These are phyloP conservation scores for Diaporthe aspalathi DNA, from an alignment of 2,329 filamentous ascomycete genomes.

Conservation along the genomic window DNA sequence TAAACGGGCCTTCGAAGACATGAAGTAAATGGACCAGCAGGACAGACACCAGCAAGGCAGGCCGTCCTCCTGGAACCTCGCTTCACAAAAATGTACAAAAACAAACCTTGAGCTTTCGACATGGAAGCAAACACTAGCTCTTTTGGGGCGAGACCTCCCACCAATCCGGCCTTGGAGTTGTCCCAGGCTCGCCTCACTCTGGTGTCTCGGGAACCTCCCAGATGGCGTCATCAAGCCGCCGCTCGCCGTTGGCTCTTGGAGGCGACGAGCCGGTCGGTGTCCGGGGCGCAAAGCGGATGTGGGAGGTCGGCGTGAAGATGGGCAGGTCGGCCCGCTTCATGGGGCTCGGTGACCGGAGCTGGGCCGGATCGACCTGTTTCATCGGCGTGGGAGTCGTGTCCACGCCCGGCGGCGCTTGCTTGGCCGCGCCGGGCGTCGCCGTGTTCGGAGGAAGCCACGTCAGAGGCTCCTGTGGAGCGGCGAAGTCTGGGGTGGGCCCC, in stretches of 20 bases:
- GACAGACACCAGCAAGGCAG: neutral
- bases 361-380: conserved; percentile 13
- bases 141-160: too few species aligned
- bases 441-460: conserved; percentile 65
- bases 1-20: neutral
- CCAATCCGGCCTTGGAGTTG: neutral
- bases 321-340: conserved; percentile 53
- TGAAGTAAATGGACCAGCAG: neutral
- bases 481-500: conserved; percentile 57
- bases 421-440: conserved; percentile 45
- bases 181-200: conserved; percentile 34
- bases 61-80: neutral
- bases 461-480: conserved; percentile 54
- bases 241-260: conserved; percentile 30
- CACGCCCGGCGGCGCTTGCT: conserved; percentile 11
- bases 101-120: too few species aligned
- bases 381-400: conserved; percentile 31
- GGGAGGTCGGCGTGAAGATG: conserved; percentile 55
- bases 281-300: conserved; percentile 60
- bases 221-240: conserved; percentile 42
- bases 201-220: conserved; percentile 52
- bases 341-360: conserved; percentile 50
- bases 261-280: conserved; percentile 12
- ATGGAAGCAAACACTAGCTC: neutral
- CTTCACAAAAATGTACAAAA: neutral